Evolutionary conservation across 306 rosid genomes (phyloP), one percentile per base, ranked within the genome.

Genomic region (Elaeagnus macrophylla): DNA sequence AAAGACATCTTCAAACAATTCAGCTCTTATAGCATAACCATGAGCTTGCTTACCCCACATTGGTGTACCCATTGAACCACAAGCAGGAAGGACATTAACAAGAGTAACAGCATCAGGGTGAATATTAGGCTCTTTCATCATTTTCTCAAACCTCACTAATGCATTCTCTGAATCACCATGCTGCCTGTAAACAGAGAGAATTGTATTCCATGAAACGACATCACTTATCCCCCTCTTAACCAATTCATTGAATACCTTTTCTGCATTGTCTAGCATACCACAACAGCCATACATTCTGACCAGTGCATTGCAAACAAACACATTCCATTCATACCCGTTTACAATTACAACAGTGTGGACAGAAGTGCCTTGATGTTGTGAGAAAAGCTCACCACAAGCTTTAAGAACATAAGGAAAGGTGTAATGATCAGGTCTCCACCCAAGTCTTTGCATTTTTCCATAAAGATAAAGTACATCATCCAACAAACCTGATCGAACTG

Each of bases 271-370:
- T 38, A 76, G 32, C 1, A 42, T 68, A 4, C 86, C 74, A 10
- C 89, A 85, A 19, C 78, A 64, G 0, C 93, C 95, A 18, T 89
- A 89, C 97, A 89, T 85, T 0, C 87, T 76, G 14, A 89, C 75
- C 14, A 79, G 54, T 0, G 87, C 86, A 46, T 89, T 89, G 48
- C 95, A 85, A 66, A 89, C 91, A 56, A 85, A 89, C 17, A 83
- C 85, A 56, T 85, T 89, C 1, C 71, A 78, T 18, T 42, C 76
- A 47, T 82, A 89, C 37, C 91, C 94, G 14, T 43, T 56, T 3
- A 62, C 59, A n/a, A 32, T 58, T 16, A 81, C 73, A 9, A 41
- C 46, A 3, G 77, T 88, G 8, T 88, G 94, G 25, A 81, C 54
- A 12, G 78, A 75, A 5, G 81, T 63, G 1, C 96, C 94, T 1